A percentile compares a stretch with the other conserved stretches of the same genome.
phyloP scores from a whole-genome alignment of 345 rosid species.

The Linum trigynum region DNA sequence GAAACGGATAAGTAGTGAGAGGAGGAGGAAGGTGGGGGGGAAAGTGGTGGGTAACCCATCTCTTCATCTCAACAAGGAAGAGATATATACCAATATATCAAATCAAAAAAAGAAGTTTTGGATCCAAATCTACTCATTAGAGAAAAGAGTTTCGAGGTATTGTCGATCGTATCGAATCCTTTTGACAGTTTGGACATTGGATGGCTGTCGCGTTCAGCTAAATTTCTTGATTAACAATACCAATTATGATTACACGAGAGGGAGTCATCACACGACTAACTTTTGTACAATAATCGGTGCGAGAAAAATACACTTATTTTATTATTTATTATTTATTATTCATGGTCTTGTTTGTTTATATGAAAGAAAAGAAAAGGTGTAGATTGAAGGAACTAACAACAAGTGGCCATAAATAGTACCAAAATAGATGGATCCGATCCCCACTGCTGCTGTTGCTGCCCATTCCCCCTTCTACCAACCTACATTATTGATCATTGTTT shows the following conservation, averaged over 20 bases:
- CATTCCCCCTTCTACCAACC: constrained; percentile 27
- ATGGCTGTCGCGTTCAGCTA: too few species aligned
- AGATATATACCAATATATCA: not conserved
- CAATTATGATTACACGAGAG: too few species aligned
- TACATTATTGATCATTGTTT: constrained; percentile 13
- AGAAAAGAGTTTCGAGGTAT: too few species aligned
- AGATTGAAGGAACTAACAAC: constrained; percentile 24
- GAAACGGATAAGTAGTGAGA: constrained; percentile 49
- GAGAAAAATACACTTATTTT: too few species aligned
- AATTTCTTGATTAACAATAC: too few species aligned
- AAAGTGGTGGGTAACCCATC: constrained; percentile 40
- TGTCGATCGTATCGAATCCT: too few species aligned
- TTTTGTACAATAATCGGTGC: too few species aligned
- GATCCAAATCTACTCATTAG: not conserved
- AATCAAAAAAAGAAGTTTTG: not conserved
- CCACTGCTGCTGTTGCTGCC: too few species aligned
- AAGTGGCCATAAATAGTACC: constrained; percentile 14
- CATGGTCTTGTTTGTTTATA: not conserved
- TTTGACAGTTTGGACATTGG: too few species aligned
- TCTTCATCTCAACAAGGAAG: constrained; percentile 2
- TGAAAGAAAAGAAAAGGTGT: not conserved
- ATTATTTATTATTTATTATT: too few species aligned
- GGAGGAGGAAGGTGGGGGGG: constrained; percentile 41
- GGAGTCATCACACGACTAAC: too few species aligned
- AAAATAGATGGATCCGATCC: too few species aligned